Evolutionary conservation across 164 flowering plant species (phyloP), one percentile per base, ranked within the genome.

Genomic region (Hamamelis virginiana): DNA sequence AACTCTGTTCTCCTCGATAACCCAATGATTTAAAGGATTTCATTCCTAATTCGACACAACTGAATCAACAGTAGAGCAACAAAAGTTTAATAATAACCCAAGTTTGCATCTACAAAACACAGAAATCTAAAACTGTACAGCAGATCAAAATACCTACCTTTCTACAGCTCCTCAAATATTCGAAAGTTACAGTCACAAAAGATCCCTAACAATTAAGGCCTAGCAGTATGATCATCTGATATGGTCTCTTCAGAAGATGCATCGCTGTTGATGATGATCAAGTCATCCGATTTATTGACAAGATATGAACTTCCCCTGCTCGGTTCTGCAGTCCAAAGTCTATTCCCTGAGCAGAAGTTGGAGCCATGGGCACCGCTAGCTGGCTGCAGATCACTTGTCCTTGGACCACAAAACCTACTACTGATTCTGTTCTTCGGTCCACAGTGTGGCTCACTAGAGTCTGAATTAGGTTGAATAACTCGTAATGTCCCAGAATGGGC

Each of bases 191-290:
- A 9, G 0, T 59, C 14, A 38, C 12, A 6, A 19, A 59, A 28
- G 43, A 43, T 28, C 22, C 22, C 43, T 33, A 16, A n/a, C 33
- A 48, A 46, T 21, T 46, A 48, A 51, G 59, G 74, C 71, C 81
- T 77, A 51, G 65, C 68, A 63, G 71, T 63, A 52, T 62, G 83
- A 70, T 83, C 89, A 83, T 86, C 92, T 6, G 89, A 88, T 63
- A 88, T 78, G 8, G 90, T 88, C 70, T 81, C 90, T 76, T 88
- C 92, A 10, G 92, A 88, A 64, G 92, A 88, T 12, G 82, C 84
- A 64, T 84, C 92, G 65, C 84, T 84, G n/a, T 83, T 79, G n/a
- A 88, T 75, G 43, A 80, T 67, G 43, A 85, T 82, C 61, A 82
- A 11, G 11, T 84, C 83, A 51, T 77, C 63, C 52, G 50, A 69